Percentiles rank a stretch among this genome's conserved stretches.
Conservation (phyloP, 1,139 yeast species). For the Hansenula lynferdii region DNA sequence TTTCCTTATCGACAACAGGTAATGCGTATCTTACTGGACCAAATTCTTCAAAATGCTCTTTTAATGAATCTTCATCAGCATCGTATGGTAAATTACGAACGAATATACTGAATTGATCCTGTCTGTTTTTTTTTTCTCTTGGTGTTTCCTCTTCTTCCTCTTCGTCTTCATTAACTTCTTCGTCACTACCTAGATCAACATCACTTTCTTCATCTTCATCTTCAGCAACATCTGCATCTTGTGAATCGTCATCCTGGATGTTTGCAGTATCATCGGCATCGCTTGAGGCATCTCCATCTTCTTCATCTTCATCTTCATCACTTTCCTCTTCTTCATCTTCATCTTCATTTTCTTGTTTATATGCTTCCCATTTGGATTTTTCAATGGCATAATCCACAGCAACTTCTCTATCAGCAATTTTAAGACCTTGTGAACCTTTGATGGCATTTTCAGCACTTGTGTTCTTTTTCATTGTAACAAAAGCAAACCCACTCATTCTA, state of each 20-base stretch:
- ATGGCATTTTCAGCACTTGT: constrained; percentile 79
- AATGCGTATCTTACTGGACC: constrained; percentile 91
- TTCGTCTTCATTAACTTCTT: constrained; percentile 28
- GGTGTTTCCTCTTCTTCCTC: constrained; percentile 30
- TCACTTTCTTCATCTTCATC: constrained; percentile 28
- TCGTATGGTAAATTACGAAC: constrained; percentile 94
- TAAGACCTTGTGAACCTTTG: constrained; percentile 64
- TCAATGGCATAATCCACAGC: constrained; percentile 94
- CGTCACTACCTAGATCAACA: constrained; percentile 27
- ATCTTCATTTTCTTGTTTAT: constrained; percentile 35
- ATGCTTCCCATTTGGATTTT: constrained; percentile 73
- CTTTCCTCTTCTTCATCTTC: constrained; percentile 27
- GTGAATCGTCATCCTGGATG: constrained; percentile 27
- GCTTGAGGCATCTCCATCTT: constrained; percentile 27
- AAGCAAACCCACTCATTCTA: constrained; percentile 91
- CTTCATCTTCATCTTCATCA: constrained; percentile 24
- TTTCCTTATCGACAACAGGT: constrained; percentile 82
- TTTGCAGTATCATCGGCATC: constrained; percentile 33
- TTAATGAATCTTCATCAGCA: constrained; percentile 75
- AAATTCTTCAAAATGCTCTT: constrained; percentile 73
- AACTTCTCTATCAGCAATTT: constrained; percentile 87
- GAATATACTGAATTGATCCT: constrained; percentile 69
- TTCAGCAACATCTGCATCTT: constrained; percentile 27
- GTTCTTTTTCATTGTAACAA: constrained; percentile 83
- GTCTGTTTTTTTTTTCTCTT: constrained; percentile 47